Base-by-base conservation (phyloP, 768 basidiomycete genomes). In the Calocybe gangraenosa region DNA sequence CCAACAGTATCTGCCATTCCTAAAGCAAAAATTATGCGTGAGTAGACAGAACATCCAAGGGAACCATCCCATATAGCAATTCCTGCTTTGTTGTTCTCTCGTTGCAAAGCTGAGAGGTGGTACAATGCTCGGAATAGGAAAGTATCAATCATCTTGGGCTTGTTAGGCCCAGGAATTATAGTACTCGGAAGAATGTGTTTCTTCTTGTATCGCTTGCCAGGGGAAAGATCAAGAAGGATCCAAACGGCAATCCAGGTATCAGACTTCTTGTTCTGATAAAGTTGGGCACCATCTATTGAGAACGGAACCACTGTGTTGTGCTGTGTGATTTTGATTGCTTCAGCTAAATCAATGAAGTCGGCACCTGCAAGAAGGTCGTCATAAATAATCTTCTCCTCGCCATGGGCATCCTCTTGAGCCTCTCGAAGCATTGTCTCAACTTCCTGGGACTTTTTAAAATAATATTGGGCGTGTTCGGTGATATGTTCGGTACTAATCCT, bases 221-320 rank as follows among this genome's bases (percentile, higher is more conserved):
- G 65, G 13, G 50, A 38, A 25, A 55, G 53, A 40, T 67, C 51
- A 7, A 60, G 21, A 11, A 67, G 44, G 2, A 65, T 42, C 62
- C 65, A 69, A n/a, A 68, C 60, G 32, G 42, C 53, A 0, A 66
- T 61, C 65, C 63, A 64, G 30, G 52, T 58, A 40, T 67, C 60
- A 3, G 65, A 68, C n/a, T 32, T 40, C 49, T 68, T 67, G 38
- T 52, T 52, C 6, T 42, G 39, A 37, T 64, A 67, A 0, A 69
- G 54, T 38, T 69, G 67, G 0, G 61, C 59, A 9, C 67, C 62
- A 50, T 68, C 66, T 5, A 61, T 47, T 0, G 64, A 65, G 3
- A 63, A 30, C 21, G 62, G 36, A 2, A 68, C 48, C 0, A 66
- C 15, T 1, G 52, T 58, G 34, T 68, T 57, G 10, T 60, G 35